Evolutionary conservation across 148 eudicot genomes (phyloP).

Genomic region (Vaccinium macrocarpon): DNA sequence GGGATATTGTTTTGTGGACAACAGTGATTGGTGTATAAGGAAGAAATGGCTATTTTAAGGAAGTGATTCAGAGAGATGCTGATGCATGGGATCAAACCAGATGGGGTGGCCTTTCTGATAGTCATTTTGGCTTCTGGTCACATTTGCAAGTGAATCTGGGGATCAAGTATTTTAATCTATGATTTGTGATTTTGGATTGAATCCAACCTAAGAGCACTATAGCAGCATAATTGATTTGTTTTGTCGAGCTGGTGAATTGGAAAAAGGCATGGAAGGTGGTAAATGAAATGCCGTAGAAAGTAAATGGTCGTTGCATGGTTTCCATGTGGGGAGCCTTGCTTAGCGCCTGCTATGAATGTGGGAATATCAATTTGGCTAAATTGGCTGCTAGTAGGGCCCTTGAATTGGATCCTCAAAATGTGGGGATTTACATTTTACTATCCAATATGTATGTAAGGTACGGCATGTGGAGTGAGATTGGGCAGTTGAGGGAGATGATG

Average conservation of each 20-base stretch:
- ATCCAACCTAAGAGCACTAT: conserved; percentile 57
- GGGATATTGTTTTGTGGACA: conserved; percentile 70
- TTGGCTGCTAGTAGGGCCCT: conserved; percentile 60
- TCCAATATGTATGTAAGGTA: conserved; percentile 38
- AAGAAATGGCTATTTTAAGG: conserved; percentile 42
- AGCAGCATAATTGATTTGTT: conserved; percentile 34
- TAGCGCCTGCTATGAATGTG: conserved; percentile 50
- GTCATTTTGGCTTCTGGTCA: conserved; percentile 63
- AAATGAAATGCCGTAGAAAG: conserved; percentile 34
- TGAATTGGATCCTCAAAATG: conserved; percentile 58
- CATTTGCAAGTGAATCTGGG: conserved; percentile 64
- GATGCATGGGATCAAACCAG: conserved; percentile 55
- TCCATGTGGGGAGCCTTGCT: conserved; percentile 71
- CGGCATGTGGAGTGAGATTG: no score
- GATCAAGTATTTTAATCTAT: conserved; percentile 53
- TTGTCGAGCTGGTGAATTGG: conserved; percentile 60
- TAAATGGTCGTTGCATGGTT: conserved; percentile 26
- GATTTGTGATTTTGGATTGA: conserved; percentile 43
- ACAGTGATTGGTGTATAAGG: conserved; percentile 67
- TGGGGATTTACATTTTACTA: conserved; percentile 54
- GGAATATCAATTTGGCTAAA: conserved; percentile 32
- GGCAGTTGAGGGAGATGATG: no score
- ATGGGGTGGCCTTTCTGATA: conserved; percentile 58
- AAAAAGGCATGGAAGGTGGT: conserved; percentile 54
- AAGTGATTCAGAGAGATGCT: conserved; percentile 56